Evolutionary conservation across 371 early-diverging fungal genomes (phyloP).

Genomic region (Mortierella sp.): DNA sequence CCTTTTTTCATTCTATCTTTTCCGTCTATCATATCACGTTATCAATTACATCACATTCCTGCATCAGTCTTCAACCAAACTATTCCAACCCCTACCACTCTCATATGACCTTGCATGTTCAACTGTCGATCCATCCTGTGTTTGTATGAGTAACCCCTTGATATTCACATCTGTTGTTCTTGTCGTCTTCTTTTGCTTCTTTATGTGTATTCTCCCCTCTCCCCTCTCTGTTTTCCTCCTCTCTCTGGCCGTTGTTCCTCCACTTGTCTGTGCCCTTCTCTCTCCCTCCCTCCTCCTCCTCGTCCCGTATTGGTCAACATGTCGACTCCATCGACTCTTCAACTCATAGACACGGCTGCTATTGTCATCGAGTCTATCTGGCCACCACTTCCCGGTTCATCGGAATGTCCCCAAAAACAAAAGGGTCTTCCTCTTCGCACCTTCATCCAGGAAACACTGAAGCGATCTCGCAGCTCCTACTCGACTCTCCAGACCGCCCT

Average conservation of each 20-base stretch:
- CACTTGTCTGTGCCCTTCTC: background rate
- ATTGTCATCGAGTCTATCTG: constrained; percentile 64
- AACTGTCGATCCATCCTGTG: background rate
- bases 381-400: constrained; percentile 50
- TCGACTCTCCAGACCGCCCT: constrained; percentile 81
- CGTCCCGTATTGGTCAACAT: background rate
- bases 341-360: constrained; percentile 60
- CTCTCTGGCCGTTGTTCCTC: background rate
- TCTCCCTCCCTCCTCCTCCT: background rate
- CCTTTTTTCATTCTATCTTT: too few relatives aligned
- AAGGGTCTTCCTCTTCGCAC: constrained; percentile 61
- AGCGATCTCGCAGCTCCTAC: constrained; percentile 80
- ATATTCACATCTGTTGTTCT: constrained; percentile 27
- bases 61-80: background rate
- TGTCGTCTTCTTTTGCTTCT: background rate
- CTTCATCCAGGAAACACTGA: constrained; percentile 79
- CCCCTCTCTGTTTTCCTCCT: background rate
- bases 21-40: background rate
- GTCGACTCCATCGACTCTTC: constrained; percentile 23
- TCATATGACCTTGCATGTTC: background rate
- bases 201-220: background rate
- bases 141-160: constrained; percentile 13
- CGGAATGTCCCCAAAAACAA: constrained; percentile 59
- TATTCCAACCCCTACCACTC: background rate
- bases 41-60: background rate